A percentile compares a stretch with the other conserved stretches of the same genome.
Evolutionary conservation across 495 filamentous ascomycete species (phyloP).

Genomic region (Penicillium egyptiacum): DNA sequence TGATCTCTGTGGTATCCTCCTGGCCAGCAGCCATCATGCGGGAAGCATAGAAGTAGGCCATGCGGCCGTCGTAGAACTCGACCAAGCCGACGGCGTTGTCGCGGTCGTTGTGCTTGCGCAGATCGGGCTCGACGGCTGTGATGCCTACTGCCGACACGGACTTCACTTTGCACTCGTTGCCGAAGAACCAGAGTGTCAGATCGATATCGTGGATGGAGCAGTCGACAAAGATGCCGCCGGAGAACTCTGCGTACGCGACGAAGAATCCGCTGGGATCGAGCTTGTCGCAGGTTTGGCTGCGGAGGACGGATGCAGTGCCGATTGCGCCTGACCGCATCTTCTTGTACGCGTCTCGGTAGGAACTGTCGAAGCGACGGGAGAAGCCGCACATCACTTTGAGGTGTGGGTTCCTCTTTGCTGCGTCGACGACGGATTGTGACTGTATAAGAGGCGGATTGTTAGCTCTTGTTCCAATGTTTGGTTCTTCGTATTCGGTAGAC

Average conservation of each 20-base stretch:
- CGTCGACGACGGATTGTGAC: slow-evolving; percentile 54
- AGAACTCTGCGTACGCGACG: slow-evolving; percentile 55
- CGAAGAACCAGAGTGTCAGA: slow-evolving; percentile 58
- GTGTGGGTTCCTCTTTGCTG: slow-evolving; percentile 43
- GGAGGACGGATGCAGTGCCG: slow-evolving; percentile 52
- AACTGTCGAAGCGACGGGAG: slow-evolving; percentile 57
- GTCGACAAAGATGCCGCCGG: slow-evolving; percentile 63
- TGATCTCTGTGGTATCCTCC: slow-evolving; percentile 63
- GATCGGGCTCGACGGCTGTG: slow-evolving; percentile 59
- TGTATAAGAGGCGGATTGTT: slow-evolving; percentile 17
- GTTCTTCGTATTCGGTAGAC: neutral
- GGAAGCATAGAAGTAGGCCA: slow-evolving; percentile 60
- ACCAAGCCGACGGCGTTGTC: slow-evolving; percentile 65
- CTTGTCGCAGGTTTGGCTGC: slow-evolving; percentile 59
- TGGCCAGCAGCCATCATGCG: slow-evolving; percentile 67
- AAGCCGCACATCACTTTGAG: slow-evolving; percentile 59
- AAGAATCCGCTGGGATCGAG: slow-evolving; percentile 57
- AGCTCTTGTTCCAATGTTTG: neutral
- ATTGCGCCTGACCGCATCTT: slow-evolving; percentile 51
- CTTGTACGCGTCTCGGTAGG: slow-evolving; percentile 52
- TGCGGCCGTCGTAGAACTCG: slow-evolving; percentile 60
- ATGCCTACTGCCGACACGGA: slow-evolving; percentile 55
- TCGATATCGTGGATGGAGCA: slow-evolving; percentile 61
- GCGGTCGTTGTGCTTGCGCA: slow-evolving; percentile 56
- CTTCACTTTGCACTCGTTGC: slow-evolving; percentile 49